phyloP scores from a whole-genome alignment of 345 rosid genomes.

The Physaria fendleri region DNA sequence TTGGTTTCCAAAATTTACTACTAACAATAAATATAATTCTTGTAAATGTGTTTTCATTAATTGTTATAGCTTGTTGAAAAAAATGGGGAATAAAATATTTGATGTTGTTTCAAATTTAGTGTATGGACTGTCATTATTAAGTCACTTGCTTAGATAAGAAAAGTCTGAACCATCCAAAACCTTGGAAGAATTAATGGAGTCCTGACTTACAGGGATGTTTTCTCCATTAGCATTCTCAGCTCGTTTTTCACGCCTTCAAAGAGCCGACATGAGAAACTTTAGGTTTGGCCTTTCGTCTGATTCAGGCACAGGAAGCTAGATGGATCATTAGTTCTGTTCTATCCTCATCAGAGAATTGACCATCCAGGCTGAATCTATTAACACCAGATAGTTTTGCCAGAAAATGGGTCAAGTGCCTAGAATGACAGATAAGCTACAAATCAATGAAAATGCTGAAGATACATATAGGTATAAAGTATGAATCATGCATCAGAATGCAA shows the following conservation, averaged over 20 bases:
- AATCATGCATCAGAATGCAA: not conserved
- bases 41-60: too few relatives aligned
- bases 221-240: conserved; percentile 40
- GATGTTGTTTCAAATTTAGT: conserved; percentile 40
- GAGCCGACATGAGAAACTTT: conserved; percentile 71
- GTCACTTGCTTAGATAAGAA: not conserved
- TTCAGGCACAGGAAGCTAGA: conserved; percentile 77
- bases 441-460: not conserved
- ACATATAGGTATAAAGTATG: not conserved
- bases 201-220: conserved; percentile 22
- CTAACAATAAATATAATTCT: too few relatives aligned
- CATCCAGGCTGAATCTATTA: conserved; percentile 98
- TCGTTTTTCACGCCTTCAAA: conserved; percentile 76
- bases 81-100: too few relatives aligned
- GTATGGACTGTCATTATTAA: conserved; percentile 47
- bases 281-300: conserved; percentile 95
- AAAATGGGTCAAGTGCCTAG: conserved; percentile 95
- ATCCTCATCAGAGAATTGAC: conserved; percentile 92
- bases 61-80: too few relatives aligned
- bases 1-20: too few relatives aligned
- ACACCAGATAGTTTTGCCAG: conserved; percentile 82
- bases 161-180: not conserved
- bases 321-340: conserved; percentile 81
- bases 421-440: conserved; percentile 13
- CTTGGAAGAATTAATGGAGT: not conserved